A percentile compares a stretch with the other conserved stretches of the same genome.
These are phyloP conservation scores for Conticribra guillardii DNA, from an alignment of 108 stramenopile genomes.

Conservation along the genomic window DNA sequence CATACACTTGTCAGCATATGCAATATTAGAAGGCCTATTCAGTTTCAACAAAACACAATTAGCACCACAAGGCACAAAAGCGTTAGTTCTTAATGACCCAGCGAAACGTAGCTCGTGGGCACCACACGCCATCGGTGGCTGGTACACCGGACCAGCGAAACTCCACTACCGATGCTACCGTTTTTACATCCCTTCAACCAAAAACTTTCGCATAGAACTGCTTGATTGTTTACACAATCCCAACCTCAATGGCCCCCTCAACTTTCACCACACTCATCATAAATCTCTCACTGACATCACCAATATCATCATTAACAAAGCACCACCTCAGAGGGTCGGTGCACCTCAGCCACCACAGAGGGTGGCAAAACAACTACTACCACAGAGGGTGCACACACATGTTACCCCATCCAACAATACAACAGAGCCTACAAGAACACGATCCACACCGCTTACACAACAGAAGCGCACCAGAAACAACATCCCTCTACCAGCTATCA, in stretches of 20 bases:
- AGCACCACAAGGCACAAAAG: slow-evolving; percentile 6
- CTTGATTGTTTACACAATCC: not conserved
- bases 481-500: too few species aligned
- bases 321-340: too few species aligned
- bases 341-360: not conserved
- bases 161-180: slow-evolving; percentile 17
- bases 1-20: slow-evolving; percentile 44
- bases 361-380: not conserved
- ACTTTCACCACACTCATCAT: not conserved
- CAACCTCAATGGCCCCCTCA: not conserved
- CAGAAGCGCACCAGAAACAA: too few species aligned
- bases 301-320: not conserved
- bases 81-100: slow-evolving; percentile 8
- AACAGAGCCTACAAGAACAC: too few species aligned
- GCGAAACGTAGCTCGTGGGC: not conserved
- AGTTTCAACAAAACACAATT: slow-evolving; percentile 7
- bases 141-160: slow-evolving; percentile 44
- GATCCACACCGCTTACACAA: too few species aligned
- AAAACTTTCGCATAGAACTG: not conserved
- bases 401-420: too few species aligned
- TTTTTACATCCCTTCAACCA: not conserved
- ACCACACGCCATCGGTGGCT: slow-evolving; percentile 23
- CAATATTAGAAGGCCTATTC: slow-evolving; percentile 18
- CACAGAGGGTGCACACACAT: not conserved
- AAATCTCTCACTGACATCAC: not conserved